These are phyloP conservation scores for Durio zibethinus DNA, from an alignment of 345 rosid species.

Conservation along the genomic window DNA sequence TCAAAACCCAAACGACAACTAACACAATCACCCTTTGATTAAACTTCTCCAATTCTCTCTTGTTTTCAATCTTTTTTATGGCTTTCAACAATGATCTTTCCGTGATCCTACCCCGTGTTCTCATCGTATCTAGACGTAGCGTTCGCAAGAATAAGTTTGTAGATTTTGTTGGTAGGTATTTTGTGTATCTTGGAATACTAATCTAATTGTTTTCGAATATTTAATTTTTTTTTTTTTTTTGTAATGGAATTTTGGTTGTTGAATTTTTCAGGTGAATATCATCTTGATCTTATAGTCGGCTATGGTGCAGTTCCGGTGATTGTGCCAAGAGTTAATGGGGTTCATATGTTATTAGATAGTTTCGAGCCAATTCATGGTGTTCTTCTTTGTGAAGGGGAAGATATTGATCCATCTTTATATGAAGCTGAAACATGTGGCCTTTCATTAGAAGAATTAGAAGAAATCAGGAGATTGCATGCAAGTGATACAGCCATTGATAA, in stretches of 20 bases:
- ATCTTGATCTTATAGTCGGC: slow-evolving; percentile 75
- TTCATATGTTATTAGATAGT: slow-evolving; percentile 66
- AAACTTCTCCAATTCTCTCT: neutral
- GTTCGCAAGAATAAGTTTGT: slow-evolving; percentile 88
- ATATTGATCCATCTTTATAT: slow-evolving; percentile 77
- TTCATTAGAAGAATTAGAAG: slow-evolving; percentile 63
- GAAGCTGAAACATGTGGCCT: slow-evolving; percentile 45
- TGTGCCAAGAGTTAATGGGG: slow-evolving; percentile 75
- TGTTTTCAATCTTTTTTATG: slow-evolving; percentile 11
- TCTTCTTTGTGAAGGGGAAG: slow-evolving; percentile 92
- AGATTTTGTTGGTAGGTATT: slow-evolving; percentile 68
- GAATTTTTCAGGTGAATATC: slow-evolving; percentile 68
- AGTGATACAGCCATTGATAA: slow-evolving; percentile 71
- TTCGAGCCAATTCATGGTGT: slow-evolving; percentile 94
- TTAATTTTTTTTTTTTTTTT: neutral
- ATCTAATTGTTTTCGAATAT: neutral
- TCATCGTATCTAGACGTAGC: slow-evolving; percentile 77
- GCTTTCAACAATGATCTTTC: slow-evolving; percentile 49
- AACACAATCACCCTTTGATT: neutral
- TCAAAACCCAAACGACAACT: neutral
- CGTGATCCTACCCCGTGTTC: slow-evolving; percentile 70
- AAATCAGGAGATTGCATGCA: slow-evolving; percentile 56
- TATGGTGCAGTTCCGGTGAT: slow-evolving; percentile 85
- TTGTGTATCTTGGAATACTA: neutral
- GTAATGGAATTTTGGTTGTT: neutral